phyloP scores from a whole-genome alignment of 139 green algal species.

The Eudorina sp. region DNA sequence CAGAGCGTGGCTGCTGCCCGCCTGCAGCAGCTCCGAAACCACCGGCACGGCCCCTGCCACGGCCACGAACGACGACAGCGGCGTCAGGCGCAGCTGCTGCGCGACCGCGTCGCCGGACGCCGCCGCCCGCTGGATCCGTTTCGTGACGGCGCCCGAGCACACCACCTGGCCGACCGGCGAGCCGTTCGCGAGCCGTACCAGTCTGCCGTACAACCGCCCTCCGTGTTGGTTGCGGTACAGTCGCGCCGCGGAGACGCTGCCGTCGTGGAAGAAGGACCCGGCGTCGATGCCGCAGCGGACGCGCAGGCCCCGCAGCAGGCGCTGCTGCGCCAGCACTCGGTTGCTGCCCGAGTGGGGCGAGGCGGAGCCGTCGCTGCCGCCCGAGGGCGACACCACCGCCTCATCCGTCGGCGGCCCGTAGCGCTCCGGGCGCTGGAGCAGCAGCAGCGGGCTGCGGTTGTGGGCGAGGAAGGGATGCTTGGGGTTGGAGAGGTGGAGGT shows the following conservation, averaged over 20 bases:
- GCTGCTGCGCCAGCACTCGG: no score
- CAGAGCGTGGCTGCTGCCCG: neutral
- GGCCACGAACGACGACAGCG: neutral
- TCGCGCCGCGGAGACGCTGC: neutral
- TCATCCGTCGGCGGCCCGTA: no score
- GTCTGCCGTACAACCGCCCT: neutral
- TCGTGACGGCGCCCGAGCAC: neutral
- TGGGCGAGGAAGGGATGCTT: no score
- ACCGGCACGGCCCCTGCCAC: neutral
- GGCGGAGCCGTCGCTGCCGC: no score
- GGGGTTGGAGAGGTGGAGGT: no score
- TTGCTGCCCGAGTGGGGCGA: no score
- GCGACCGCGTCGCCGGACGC: neutral
- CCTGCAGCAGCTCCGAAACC: neutral
- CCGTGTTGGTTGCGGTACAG: constrained; percentile 21
- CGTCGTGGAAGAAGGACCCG: neutral
- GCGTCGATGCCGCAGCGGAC: neutral
- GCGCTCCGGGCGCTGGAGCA: no score
- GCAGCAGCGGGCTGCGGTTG: no score
- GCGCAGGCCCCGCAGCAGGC: constrained; percentile 21
- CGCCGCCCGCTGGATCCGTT: neutral
- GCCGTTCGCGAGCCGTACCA: neutral
- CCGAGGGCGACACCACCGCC: no score
- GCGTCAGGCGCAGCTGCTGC: neutral
- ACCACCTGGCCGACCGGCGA: constrained; percentile 20